Conservation (phyloP, 2,329 filamentous ascomycete species). For the Trichoderma gracile region DNA sequence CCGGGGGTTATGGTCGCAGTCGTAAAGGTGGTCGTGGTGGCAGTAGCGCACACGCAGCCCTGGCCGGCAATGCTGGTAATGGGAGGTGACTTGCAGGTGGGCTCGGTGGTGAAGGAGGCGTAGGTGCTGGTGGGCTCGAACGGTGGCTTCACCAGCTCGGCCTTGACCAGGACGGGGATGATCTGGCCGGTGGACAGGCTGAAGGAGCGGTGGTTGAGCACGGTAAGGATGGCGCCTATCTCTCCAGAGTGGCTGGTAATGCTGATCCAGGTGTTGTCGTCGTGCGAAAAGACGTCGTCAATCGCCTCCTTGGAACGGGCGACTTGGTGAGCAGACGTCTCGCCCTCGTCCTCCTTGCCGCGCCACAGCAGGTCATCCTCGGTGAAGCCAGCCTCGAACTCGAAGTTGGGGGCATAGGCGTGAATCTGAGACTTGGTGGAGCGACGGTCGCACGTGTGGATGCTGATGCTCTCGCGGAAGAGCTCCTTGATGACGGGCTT, state of each 20-base stretch:
- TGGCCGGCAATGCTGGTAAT: conserved; percentile 44
- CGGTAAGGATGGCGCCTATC: conserved; percentile 53
- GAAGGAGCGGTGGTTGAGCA: conserved; percentile 63
- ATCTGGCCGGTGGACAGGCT: conserved; percentile 65
- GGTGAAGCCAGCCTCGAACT: conserved; percentile 61
- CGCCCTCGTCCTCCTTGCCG: conserved; percentile 43
- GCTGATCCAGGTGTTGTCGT: conserved; percentile 57
- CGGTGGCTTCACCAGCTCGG: conserved; percentile 44
- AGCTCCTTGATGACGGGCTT: conserved; percentile 63
- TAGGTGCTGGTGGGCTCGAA: conserved; percentile 37
- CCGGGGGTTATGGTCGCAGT: conserved; percentile 3
- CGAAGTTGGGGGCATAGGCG: conserved; percentile 52
- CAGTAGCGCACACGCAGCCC: conserved; percentile 45
- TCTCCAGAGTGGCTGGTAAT: conserved; percentile 63
- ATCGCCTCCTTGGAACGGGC: conserved; percentile 51
- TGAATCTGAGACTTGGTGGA: conserved; percentile 56
- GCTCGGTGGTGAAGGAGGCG: conserved; percentile 41
- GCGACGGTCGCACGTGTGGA: conserved; percentile 68
- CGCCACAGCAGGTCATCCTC: conserved; percentile 55
- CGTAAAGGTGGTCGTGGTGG: background rate
- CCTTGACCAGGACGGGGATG: conserved; percentile 67
- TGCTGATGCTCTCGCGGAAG: conserved; percentile 65
- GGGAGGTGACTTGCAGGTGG: conserved; percentile 48
- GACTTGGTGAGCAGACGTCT: conserved; percentile 51
- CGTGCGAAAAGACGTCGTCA: conserved; percentile 57